Evolutionary conservation across 139 green algal species (phyloP), one percentile per base, ranked within the genome.

Genomic region (Coelastrella sp.): DNA sequence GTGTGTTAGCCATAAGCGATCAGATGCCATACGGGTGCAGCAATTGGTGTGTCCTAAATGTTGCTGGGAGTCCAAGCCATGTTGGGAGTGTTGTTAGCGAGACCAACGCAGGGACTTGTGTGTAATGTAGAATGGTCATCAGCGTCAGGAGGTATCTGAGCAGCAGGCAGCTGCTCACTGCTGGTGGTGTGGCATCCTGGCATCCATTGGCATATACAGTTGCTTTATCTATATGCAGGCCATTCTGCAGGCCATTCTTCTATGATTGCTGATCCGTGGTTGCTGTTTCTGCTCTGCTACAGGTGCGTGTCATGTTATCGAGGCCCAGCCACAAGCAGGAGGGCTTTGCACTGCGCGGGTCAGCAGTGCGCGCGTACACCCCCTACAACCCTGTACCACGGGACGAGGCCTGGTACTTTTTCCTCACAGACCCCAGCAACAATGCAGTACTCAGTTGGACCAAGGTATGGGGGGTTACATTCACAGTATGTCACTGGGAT

Each of bases 391-490:
- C 95, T 0, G 16, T 86, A 3, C 93, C 94, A 3, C 93, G 92
- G 65, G 93, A 97, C 75, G 97, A 99, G 93, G 91, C 91, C 86
- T 97, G 94, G 95, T 96, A 96, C 92, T 91, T 98, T 32, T 75
- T 98, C 32, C 83, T 98, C 16, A 94, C 81, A 0, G 95, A 98
- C 75, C 77, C 93, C 23, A 68, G 54, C 80, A 92, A 73, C 86
- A 97, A 97, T 87, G 79, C 84, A 57, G 90, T 97, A 23, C 61
- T 96, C 80, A 88, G 58, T 78, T 93, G 79, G 59, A 93, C 80
- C 16, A 93, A 94, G 89, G 88, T 91, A 6, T 10, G 86, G 19
- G 73, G 14, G 65, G 4, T 23, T 20, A 14, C 64, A 71, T 14
- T 71, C 64, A 71, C 64, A 71, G 4, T 20, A 71, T 47, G 32